phyloP scores from a whole-genome alignment of 805 yeast species.

The Pichia heedii region DNA sequence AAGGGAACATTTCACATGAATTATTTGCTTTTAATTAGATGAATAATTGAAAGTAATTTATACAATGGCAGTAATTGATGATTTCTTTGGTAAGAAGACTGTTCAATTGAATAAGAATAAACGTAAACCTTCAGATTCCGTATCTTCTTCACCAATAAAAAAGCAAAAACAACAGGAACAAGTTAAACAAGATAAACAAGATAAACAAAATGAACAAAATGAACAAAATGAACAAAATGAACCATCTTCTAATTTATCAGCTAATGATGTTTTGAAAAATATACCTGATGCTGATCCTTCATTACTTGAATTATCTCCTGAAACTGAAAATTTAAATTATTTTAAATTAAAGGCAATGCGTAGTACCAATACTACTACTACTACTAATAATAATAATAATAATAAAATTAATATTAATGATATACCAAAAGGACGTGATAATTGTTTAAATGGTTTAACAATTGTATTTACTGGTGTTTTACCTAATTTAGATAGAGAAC shows the following conservation, averaged over 20 bases:
- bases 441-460: slow-evolving; percentile 81
- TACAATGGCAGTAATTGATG: slow-evolving; percentile 22
- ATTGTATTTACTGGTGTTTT: slow-evolving; percentile 90
- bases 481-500: slow-evolving; percentile 69
- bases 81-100: slow-evolving; percentile 24
- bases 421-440: slow-evolving; percentile 74
- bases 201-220: too few relatives aligned
- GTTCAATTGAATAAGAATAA: slow-evolving; percentile 11
- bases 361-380: slow-evolving; percentile 20
- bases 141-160: neutral
- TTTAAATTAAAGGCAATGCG: slow-evolving; percentile 47
- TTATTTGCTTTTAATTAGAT: too few relatives aligned
- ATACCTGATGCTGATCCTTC: slow-evolving; percentile 68
- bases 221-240: too few relatives aligned
- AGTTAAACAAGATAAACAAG: too few relatives aligned
- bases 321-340: slow-evolving; percentile 40
- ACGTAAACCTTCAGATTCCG: neutral
- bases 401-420: slow-evolving; percentile 32
- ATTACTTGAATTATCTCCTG: slow-evolving; percentile 30
- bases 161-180: slow-evolving; percentile 7
- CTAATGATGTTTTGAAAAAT: slow-evolving; percentile 46
- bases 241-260: slow-evolving; percentile 24
- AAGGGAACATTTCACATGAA: too few relatives aligned
- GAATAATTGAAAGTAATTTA: too few relatives aligned
- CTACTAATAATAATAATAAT: slow-evolving; percentile 19